Evolutionary conservation across 345 rosid species (phyloP), one percentile per base, ranked within the genome.

Genomic region (Aquilaria sinensis): DNA sequence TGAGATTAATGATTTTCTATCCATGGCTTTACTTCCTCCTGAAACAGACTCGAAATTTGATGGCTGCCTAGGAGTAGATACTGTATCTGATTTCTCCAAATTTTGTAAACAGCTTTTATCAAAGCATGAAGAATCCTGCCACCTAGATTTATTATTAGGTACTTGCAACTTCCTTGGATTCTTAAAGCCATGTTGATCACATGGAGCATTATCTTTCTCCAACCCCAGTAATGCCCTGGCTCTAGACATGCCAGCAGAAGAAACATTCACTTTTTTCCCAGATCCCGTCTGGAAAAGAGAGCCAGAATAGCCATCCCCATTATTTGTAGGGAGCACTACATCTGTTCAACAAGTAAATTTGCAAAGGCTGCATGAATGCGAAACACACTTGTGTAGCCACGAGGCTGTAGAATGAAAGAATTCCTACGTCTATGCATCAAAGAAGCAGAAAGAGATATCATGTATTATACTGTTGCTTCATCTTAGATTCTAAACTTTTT

Each of bases 281-380:
- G 96, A 88, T 43, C 81, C 97, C 52, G 96, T 86, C 67, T 79
- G 86, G 74, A 93, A 90, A 65, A 86, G 69, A 55, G 88, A 71
- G 59, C 69, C 76, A 62, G 83, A 68, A 43, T 56, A 68, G 56
- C 74, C 65, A 11, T 51, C 10, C 16, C 51, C 77, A 63, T 41
- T 71, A 47, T 65, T 81, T 23, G 58, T 37, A 1, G 51, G 68
- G 33, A 56, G 62, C 34, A 37, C 72, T 63, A 65, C 76, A 51
- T 74, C 95, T 89, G 69, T 67, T 57, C 49, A 72, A 58, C 30
- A 58, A 2, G 47, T 15, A 46, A 46, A 31, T 31, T n/a, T 23
- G 0, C 23, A 23, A 23, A 23, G 23, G 23, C 23, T 23, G 23
- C 1, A 23, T 51, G 46, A 59, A 31, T 30, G 12, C 33, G 23